Conservation (phyloP, 1,284 basidiomycete species). For the Cryptococcus depauperatus region DNA sequence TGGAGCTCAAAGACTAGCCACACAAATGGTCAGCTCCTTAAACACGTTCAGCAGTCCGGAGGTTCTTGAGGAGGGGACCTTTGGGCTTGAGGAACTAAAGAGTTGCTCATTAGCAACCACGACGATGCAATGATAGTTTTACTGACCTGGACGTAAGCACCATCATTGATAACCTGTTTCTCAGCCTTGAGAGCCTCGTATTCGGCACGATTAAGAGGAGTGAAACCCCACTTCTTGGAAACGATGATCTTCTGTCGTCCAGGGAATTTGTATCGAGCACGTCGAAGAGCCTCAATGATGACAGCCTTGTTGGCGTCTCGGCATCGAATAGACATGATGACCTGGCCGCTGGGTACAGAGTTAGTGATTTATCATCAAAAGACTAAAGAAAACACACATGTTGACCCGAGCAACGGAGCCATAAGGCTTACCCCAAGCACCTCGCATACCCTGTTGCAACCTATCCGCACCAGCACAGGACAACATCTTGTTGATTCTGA, state of each 20-base stretch:
- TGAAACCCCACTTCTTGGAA: slow-evolving; percentile 97
- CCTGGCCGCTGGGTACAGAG: slow-evolving; percentile 77
- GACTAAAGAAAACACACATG: slow-evolving; percentile 28
- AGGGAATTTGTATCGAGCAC: slow-evolving; percentile 99
- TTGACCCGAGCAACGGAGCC: slow-evolving; percentile 51
- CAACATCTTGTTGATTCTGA: slow-evolving; percentile 99
- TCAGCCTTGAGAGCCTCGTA: slow-evolving; percentile 83
- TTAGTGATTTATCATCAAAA: slow-evolving; percentile 1
- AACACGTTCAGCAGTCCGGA: slow-evolving; percentile 72
- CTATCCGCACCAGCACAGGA: slow-evolving; percentile 96
- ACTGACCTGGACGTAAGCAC: slow-evolving; percentile 54
- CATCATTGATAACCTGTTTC: slow-evolving; percentile 68
- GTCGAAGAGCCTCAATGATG: slow-evolving; percentile 92
- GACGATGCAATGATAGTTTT: not conserved
- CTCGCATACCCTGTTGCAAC: slow-evolving; percentile 98
- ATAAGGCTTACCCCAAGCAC: slow-evolving; percentile 99
- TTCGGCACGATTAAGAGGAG: slow-evolving; percentile 83
- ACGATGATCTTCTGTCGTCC: slow-evolving; percentile 99
- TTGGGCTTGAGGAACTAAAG: slow-evolving; percentile 77
- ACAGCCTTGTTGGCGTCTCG: slow-evolving; percentile 82
- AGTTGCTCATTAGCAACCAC: not conserved
- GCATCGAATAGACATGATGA: slow-evolving; percentile 90
- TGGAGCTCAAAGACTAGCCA: not conserved
- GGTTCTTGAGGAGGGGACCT: slow-evolving; percentile 74
- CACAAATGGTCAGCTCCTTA: slow-evolving; percentile 22